Evolutionary conservation across 2,329 filamentous ascomycete species (phyloP), one percentile per base, ranked within the genome.

Genomic region (Penicillium polonicum): DNA sequence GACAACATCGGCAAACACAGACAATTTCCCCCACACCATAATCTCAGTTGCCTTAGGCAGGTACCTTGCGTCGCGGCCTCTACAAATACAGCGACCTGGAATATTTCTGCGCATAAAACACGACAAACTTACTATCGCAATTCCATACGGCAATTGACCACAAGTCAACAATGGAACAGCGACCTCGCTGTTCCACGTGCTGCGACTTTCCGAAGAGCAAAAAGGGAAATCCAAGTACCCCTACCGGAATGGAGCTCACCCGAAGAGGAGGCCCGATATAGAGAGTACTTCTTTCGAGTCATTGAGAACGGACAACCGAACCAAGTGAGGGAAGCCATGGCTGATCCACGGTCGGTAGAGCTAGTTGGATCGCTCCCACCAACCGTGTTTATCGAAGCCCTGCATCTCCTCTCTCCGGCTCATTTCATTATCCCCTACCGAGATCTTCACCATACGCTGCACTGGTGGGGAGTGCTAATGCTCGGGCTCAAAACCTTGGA

Each of bases 391-490:
- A 84, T 85, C 1, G 85, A 88, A 61, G 81, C 89, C 10, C 70
- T 92, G 31, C 80, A 81, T 35, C 78, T 80, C 5, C 72, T 92
- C 9, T 85, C 89, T 57, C 87, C 88, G 0, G 66, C 72, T 25
- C 72, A 81, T 61, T 80, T 83, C 59, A 63, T 84, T 41, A 71
- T 75, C 25, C 74, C 76, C 1, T 77, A 79, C 63, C 74, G 82
- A 5, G 67, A 72, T 23, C 72, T 85, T 19, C 76, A 82, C 52
- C 69, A 73, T 21, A 72, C 80, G 13, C 69, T 84, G 21, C 86
- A 88, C 68, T 69, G 78, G 4, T 73, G 75, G 12, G 68, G 79
- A 36, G 75, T 78, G 17, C 59, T 80, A 19, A 15, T 80, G 71
- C 63, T 81, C 76, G 67, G 74, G 5, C 62, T 78, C 23, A 71